Percentiles rank a stretch among this genome's conserved stretches.
Conservation (phyloP, 2,329 filamentous ascomycete species). For the Septoria petroselini region DNA sequence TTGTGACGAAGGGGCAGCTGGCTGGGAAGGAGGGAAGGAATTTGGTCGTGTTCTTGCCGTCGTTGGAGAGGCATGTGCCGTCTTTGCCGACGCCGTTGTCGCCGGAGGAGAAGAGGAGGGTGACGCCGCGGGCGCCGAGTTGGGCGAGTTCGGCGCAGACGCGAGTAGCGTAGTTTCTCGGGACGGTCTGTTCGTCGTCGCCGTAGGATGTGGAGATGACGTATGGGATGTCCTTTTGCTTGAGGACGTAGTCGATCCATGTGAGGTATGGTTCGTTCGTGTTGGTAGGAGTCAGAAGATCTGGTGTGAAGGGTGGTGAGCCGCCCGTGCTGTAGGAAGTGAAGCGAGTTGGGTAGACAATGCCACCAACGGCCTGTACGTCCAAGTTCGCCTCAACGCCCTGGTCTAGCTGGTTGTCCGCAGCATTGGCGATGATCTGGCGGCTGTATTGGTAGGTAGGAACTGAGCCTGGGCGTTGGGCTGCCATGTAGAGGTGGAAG, state of each 20-base stretch:
- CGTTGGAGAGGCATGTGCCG: conserved; percentile 45
- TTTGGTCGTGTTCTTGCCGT: conserved; percentile 44
- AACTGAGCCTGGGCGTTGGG: conserved; percentile 17
- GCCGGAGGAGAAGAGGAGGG: conserved; percentile 60
- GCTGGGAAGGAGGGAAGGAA: conserved; percentile 49
- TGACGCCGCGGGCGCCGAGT: conserved; percentile 63
- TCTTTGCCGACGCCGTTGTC: conserved; percentile 55
- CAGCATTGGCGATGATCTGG: conserved; percentile 56
- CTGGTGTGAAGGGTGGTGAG: conserved; percentile 46
- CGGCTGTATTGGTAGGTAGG: conserved; percentile 38
- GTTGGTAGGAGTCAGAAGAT: conserved; percentile 47
- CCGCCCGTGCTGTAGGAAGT: conserved; percentile 60
- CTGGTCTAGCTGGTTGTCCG: conserved; percentile 52
- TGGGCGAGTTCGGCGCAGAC: conserved; percentile 64
- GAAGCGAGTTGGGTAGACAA: conserved; percentile 47
- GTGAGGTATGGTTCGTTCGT: conserved; percentile 65
- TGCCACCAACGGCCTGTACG: conserved; percentile 41
- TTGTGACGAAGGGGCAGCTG: conserved; percentile 48
- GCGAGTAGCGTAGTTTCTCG: conserved; percentile 55
- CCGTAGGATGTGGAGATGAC: conserved; percentile 64
- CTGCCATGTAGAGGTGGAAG: conserved; percentile 21
- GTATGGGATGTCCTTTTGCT: conserved; percentile 55
- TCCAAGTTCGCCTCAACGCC: conserved; percentile 62
- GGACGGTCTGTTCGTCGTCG: conserved; percentile 62
- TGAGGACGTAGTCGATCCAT: conserved; percentile 59